Conservation (phyloP, 108 stramenopile genomes). For the Conticribra weissflogii region DNA sequence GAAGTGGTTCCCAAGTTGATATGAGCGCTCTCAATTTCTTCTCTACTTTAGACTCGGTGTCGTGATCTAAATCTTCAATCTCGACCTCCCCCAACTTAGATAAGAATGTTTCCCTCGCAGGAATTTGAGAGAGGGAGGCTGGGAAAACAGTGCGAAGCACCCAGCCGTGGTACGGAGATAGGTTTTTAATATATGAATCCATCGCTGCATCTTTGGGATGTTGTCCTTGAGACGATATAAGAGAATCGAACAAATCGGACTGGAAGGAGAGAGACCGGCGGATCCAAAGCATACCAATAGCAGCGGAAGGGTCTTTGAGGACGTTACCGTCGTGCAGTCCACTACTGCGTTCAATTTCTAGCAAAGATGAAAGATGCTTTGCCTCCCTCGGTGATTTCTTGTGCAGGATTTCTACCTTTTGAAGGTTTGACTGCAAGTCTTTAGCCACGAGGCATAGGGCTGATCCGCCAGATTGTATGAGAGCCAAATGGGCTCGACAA, state of each 20-base stretch:
- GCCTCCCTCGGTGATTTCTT: constrained; percentile 14
- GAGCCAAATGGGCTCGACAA: constrained; percentile 43
- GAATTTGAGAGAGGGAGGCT: constrained; percentile 48
- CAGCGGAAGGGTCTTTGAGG: constrained; percentile 58
- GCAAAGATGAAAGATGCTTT: constrained; percentile 26
- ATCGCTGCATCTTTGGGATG: constrained; percentile 41
- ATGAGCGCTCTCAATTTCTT: constrained; percentile 45
- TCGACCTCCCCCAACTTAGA: constrained; percentile 52
- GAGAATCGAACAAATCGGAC: constrained; percentile 45
- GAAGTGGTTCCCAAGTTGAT: constrained; percentile 45
- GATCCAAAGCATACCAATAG: constrained; percentile 70
- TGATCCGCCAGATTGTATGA: constrained; percentile 48
- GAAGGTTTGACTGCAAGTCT: constrained; percentile 58
- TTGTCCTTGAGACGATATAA: constrained; percentile 20
- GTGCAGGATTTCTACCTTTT: constrained; percentile 50
- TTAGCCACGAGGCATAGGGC: constrained; percentile 46
- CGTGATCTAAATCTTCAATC: constrained; percentile 31
- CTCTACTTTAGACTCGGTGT: constrained; percentile 33
- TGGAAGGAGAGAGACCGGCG: constrained; percentile 62
- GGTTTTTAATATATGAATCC: constrained; percentile 38
- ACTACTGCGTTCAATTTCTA: constrained; percentile 39
- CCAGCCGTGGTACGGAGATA: constrained; percentile 51
- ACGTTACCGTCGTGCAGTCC: constrained; percentile 49
- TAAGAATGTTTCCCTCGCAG: constrained; percentile 37
- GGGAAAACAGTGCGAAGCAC: constrained; percentile 52